Evolutionary conservation across 2,329 filamentous ascomycete species (phyloP), one percentile per base, ranked within the genome.

Genomic region (Fragosphaeria purpurea): DNA sequence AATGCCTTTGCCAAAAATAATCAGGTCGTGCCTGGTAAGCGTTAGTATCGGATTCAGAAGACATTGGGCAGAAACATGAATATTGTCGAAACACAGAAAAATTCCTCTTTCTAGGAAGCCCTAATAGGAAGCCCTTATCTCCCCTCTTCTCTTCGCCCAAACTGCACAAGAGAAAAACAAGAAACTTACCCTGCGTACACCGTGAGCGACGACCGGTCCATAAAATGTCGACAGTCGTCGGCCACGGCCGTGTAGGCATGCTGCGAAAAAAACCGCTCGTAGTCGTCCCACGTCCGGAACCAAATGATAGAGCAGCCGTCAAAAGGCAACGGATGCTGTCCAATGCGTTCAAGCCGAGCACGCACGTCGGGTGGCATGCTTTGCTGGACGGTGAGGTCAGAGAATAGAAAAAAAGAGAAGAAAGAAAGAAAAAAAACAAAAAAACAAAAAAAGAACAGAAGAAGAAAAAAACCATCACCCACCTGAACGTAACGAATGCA

Each of bases 241-340:
- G 39, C 48, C 7, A 50, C 35, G n/a, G 11, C 31, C 11, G 41
- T 8, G 31, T 44, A 45, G 42, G 38, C 22, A 31, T 30, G 42
- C 6, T 10, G 12, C n/a, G 48, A 32, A 10, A 42, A 46, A 22
- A 50, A 50, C 5, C 8, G n/a, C 10, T 46, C 48, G 39, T 46
- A 46, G 44, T 50, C 48, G 13, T 46, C 43, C 48, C 48, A 50
- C 38, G 7, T 46, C 32, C 44, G 43, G 48, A 50, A 46, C 48
- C 48, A 50, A 9, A 50, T 13, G 6, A 44, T 50, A 13, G 48
- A 50, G 44, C 48, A 50, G 48, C 48, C 48, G 48, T 50, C 48
- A 46, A 41, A 50, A 38, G 46, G 38, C 4, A 50, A 22, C n/a
- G 34, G 30, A 7, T 42, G 32, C 11, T 46, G 43, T 33, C 44